A percentile compares a stretch with the other conserved stretches of the same genome.
phyloP scores from a whole-genome alignment of 441 rosid genomes.

The Rhodomyrtus psidioides region DNA sequence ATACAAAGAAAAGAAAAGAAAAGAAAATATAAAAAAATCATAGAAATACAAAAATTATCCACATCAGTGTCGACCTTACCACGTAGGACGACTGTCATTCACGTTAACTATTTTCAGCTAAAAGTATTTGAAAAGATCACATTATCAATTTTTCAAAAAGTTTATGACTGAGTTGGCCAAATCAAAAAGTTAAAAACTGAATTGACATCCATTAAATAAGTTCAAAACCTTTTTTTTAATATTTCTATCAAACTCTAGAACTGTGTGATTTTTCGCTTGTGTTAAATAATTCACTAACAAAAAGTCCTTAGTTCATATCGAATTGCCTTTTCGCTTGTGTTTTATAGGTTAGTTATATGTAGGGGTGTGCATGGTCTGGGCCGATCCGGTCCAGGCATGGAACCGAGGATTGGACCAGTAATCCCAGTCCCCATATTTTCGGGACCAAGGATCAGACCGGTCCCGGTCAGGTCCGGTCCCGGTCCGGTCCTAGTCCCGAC shows the following conservation, averaged over 20 bases:
- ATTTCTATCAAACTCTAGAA: background rate
- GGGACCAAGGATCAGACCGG: no score
- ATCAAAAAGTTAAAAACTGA: background rate
- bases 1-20: background rate
- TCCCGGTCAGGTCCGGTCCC: no score
- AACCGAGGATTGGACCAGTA: no score
- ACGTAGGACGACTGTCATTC: accelerated
- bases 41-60: background rate
- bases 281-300: background rate
- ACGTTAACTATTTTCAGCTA: accelerated
- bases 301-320: background rate
- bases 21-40: accelerated
- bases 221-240: background rate
- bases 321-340: background rate
- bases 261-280: background rate
- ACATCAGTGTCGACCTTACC: accelerated
- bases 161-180: background rate
- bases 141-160: accelerated
- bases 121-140: background rate
- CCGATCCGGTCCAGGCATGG: no score
- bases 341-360: no score
- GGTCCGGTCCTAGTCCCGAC: no score
- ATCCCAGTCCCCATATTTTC: no score
- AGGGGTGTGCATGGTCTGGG: no score
- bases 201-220: no score